Percentiles rank a stretch among this genome's conserved stretches.
Conservation (phyloP, 306 rosid species). For the Inga leiocalycina region DNA sequence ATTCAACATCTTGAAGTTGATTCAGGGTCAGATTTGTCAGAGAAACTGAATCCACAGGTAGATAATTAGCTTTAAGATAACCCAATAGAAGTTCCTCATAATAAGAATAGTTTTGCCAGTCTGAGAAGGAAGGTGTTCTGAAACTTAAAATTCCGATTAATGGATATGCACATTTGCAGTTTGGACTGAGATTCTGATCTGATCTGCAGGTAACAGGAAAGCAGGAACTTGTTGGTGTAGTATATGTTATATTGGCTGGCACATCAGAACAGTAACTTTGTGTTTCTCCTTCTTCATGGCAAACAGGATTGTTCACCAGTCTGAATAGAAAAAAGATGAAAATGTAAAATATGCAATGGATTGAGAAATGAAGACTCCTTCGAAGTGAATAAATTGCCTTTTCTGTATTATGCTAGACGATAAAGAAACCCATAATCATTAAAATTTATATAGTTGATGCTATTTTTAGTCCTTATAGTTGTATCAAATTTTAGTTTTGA, state of each 20-base stretch:
- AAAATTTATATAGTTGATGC: too few relatives aligned
- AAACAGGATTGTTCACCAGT: slow-evolving; percentile 49
- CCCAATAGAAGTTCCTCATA: neutral
- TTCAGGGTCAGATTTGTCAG: neutral
- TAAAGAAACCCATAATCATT: neutral
- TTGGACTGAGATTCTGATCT: slow-evolving; percentile 47
- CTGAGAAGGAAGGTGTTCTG: slow-evolving; percentile 49
- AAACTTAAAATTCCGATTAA: slow-evolving; percentile 43
- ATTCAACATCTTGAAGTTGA: neutral
- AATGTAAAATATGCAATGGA: neutral
- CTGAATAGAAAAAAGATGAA: slow-evolving; percentile 29
- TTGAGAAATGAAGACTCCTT: neutral
- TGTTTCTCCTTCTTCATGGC: slow-evolving; percentile 14
- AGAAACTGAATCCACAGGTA: slow-evolving; percentile 51
- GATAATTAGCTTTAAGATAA: neutral
- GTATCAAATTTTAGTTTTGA: too few relatives aligned
- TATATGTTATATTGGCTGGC: neutral
- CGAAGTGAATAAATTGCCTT: neutral
- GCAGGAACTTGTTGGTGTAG: slow-evolving; percentile 33
- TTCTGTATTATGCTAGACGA: neutral
- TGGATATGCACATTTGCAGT: slow-evolving; percentile 61
- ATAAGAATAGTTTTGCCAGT: slow-evolving; percentile 5
- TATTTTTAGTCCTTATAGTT: too few relatives aligned
- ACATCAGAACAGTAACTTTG: slow-evolving; percentile 37
- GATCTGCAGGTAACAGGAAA: slow-evolving; percentile 17